Conservation (phyloP, 768 basidiomycete species). For the Jaapia argillacea region DNA sequence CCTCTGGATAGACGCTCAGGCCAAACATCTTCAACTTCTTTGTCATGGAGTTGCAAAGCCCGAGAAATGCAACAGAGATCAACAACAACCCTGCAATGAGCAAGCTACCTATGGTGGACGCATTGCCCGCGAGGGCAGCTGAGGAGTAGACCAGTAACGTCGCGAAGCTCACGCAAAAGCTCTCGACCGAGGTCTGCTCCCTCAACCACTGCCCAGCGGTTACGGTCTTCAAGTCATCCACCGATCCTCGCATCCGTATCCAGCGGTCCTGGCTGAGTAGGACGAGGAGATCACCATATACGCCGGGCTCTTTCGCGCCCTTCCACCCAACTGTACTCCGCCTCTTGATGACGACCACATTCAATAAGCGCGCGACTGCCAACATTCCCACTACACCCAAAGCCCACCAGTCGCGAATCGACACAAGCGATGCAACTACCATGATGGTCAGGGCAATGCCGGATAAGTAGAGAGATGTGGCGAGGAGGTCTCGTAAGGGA, state of each 20-base stretch:
- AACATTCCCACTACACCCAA: background rate
- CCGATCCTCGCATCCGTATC: constrained; percentile 4
- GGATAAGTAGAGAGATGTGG: background rate
- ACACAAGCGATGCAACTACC: background rate
- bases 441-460: background rate
- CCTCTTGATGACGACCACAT: background rate
- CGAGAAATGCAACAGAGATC: constrained; percentile 3
- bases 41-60: constrained; percentile 3
- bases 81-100: constrained; percentile 3
- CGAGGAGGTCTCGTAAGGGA: no score
- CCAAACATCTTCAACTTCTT: constrained; percentile 4
- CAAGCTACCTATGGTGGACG: constrained; percentile 4
- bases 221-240: constrained; percentile 4
- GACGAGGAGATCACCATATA: constrained; percentile 1
- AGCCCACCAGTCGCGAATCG: background rate
- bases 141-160: constrained; percentile 6
- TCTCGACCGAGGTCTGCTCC: background rate
- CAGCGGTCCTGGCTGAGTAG: constrained; percentile 8
- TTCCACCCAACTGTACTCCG: background rate
- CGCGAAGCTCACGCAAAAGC: constrained; percentile 2
- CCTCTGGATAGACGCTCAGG: background rate
- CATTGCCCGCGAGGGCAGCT: constrained; percentile 6
- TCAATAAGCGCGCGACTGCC: background rate
- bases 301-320: background rate
- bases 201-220: constrained; percentile 6